Base-by-base conservation (phyloP, 1,139 yeast species). In the Nakaseomyces uthaithaninus region DNA sequence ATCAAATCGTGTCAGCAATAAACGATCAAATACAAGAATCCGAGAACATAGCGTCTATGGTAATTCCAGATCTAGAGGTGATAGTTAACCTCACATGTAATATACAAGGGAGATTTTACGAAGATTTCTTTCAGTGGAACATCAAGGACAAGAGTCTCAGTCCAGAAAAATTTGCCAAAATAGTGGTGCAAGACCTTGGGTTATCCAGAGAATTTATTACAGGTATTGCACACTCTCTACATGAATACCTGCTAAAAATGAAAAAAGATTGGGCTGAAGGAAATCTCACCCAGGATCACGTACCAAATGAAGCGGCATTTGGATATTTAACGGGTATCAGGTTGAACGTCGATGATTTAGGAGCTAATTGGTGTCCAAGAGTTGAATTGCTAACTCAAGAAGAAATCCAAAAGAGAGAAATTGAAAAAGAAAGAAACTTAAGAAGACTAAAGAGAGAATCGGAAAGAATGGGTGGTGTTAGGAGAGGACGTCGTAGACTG, bases 121-220 rank as follows among this genome's bases (percentile, higher is more conserved):
- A 89, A 53, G 99, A 91, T 63, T 82, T 84, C 57, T 81, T 91
- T 50, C 98, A 91, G 61, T 91, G 98, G 97, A 94, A 91, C 57
- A 67, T 91, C 45, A 69, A 48, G 37, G 63, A 59, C 35, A 46
- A 46, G 22, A 43, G 51, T 5, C 67, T 71, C n/a, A 77, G 93
- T 0, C 96, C 98, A 0, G 95, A 87, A 57, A 66, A 66, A 38
- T 91, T 91, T 66, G 94, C 97, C 0, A 75, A 72, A 47, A 73
- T 74, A 3, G 87, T 89, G 2, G 95, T 86, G 3, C 72, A 76
- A 28, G 99, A 91, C 53, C 63, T 91, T 59, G 96, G 96, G 0
- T 66, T 91, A 22, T 68, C 81, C 1, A 74, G 87, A 37, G 98
- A 93, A 59, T 91, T 91, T 57, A 74, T 77, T 47, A 94, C 95